phyloP scores from a whole-genome alignment of 306 rosid genomes.

The Pachyrhizus erosus region DNA sequence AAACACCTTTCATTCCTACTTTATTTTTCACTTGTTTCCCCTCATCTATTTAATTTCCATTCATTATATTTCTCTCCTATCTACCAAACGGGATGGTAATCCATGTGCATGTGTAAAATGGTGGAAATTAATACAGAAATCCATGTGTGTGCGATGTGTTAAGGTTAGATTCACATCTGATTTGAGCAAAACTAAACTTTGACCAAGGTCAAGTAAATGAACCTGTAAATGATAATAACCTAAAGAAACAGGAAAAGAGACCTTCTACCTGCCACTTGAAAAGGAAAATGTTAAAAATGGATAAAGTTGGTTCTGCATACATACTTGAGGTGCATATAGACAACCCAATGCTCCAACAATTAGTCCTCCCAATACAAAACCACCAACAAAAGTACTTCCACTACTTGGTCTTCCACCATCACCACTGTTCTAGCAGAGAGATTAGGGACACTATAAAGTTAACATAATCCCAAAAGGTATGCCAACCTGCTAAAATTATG shows the following conservation, averaged over 20 bases:
- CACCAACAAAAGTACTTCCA: conserved; percentile 66
- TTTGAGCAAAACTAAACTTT: conserved; percentile 22
- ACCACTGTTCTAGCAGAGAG: conserved; percentile 49
- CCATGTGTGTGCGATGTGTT: neutral
- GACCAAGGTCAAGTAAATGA: neutral
- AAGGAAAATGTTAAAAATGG: neutral
- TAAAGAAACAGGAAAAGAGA: neutral
- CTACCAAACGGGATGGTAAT: too few species aligned
- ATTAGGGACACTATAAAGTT: conserved; percentile 8
- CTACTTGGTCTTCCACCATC: conserved; percentile 51
- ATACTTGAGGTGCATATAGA: conserved; percentile 73
- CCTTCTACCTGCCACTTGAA: neutral
- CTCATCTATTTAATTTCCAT: too few species aligned
- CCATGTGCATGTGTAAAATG: neutral
- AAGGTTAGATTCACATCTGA: neutral
- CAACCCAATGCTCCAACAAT: conserved; percentile 71
- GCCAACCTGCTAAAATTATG: neutral
- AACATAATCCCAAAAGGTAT: conserved; percentile 1
- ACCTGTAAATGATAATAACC: neutral
- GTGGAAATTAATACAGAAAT: conserved; percentile 2
- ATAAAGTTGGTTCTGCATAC: conserved; percentile 4
- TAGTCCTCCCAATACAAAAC: conserved; percentile 69
- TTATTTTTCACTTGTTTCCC: too few species aligned
- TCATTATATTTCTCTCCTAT: too few species aligned
- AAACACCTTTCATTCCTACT: too few species aligned